phyloP scores from a whole-genome alignment of 805 yeast species.

The Candida ipomoeae region DNA sequence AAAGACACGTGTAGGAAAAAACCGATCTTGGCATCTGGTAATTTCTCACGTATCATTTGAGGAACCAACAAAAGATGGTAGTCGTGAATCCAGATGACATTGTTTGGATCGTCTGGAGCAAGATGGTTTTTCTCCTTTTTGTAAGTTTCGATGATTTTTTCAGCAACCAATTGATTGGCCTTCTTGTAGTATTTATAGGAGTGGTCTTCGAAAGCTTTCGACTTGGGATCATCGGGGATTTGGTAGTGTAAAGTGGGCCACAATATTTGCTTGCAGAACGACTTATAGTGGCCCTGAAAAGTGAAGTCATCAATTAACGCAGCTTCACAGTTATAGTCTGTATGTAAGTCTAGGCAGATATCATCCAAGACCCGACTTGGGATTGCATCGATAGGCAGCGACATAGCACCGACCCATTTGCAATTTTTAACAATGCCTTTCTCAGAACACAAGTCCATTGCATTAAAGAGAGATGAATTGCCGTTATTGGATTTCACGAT shows the following conservation, averaged over 20 bases:
- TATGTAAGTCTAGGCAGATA: conserved; percentile 46
- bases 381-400: conserved; percentile 85
- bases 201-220: conserved; percentile 92
- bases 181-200: conserved; percentile 83
- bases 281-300: conserved; percentile 85
- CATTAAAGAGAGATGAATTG: conserved; percentile 85
- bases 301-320: conserved; percentile 74
- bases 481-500: conserved; percentile 69
- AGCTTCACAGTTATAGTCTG: conserved; percentile 55
- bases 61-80: conserved; percentile 89
- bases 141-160: conserved; percentile 62
- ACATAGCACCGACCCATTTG: conserved; percentile 86
- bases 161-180: conserved; percentile 77
- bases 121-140: conserved; percentile 45
- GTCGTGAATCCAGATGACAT: conserved; percentile 89
- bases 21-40: conserved; percentile 86
- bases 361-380: conserved; percentile 51
- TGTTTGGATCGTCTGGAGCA: conserved; percentile 43
- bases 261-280: conserved; percentile 87
- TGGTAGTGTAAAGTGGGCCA: conserved; percentile 96
- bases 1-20: conserved; percentile 90
- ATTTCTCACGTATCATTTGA: conserved; percentile 64
- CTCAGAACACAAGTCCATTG: conserved; percentile 57
- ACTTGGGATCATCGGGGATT: conserved; percentile 90
- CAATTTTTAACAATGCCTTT: conserved; percentile 31